Percentiles rank a stretch among this genome's conserved stretches.
Conservation (phyloP, 306 rosid species). For the Cicer pinnatifidum region DNA sequence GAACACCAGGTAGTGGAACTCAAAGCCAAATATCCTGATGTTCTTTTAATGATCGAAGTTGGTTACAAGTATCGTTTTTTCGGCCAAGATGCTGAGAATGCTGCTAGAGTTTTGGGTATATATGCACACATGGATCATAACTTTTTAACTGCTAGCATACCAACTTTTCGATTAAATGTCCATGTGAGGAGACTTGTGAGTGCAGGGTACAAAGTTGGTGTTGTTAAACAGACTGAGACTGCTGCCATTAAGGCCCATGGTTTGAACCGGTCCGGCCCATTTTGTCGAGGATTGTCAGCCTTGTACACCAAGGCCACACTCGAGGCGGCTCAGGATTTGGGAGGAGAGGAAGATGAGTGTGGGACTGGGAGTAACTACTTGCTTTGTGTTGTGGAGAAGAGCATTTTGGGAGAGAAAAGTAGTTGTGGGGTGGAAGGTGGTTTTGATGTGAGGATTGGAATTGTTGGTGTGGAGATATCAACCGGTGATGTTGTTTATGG, state of each 20-base stretch:
- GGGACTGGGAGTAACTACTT: constrained; percentile 73
- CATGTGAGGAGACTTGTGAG: constrained; percentile 93
- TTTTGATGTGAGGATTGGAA: constrained; percentile 67
- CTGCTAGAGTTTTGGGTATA: constrained; percentile 74
- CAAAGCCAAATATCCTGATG: constrained; percentile 74
- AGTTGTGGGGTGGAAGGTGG: constrained; percentile 56
- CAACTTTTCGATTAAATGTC: constrained; percentile 75
- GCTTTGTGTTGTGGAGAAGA: constrained; percentile 80
- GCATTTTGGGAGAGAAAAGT: constrained; percentile 51
- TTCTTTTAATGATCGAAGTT: constrained; percentile 87
- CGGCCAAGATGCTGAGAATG: constrained; percentile 79
- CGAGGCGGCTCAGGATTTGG: constrained; percentile 79
- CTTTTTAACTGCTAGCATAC: constrained; percentile 86
- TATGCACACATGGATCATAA: constrained; percentile 82
- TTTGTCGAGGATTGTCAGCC: constrained; percentile 78
- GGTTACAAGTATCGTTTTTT: constrained; percentile 87
- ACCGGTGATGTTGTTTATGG: constrained; percentile 81
- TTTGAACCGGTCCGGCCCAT: constrained; percentile 71
- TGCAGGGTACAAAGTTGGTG: constrained; percentile 91
- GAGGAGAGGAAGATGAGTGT: constrained; percentile 74
- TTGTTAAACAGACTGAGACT: constrained; percentile 92
- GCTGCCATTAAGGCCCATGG: constrained; percentile 93
- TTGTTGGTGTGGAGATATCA: constrained; percentile 83
- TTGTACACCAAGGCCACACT: constrained; percentile 86
- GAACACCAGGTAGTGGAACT: constrained; percentile 78